Evolutionary conservation across 1,284 basidiomycete species (phyloP).

Genomic region (Cryptococcus deneoformans): DNA sequence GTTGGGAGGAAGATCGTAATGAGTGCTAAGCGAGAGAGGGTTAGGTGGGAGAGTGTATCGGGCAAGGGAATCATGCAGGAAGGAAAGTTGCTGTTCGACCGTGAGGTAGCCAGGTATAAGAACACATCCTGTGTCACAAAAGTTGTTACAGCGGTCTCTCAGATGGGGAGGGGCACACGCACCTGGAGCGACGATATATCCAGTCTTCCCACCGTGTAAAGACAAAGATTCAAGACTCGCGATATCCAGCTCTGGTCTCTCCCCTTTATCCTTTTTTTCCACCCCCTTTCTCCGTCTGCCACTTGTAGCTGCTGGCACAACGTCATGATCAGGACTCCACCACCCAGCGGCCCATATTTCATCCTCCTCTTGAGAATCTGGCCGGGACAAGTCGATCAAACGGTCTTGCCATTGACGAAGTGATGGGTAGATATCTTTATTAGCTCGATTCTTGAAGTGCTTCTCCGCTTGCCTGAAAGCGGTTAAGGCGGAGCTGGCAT

Average conservation of each 20-base stretch:
- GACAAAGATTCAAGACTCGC: conserved; percentile 13
- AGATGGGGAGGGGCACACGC: conserved; percentile 2
- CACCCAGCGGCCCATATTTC: conserved; percentile 44
- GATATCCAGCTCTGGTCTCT: conserved; percentile 20
- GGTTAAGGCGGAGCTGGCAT: conserved; percentile 15
- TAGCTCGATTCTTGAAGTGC: conserved; percentile 46
- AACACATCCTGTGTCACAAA: conserved; percentile 64
- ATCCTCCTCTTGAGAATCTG: conserved; percentile 29
- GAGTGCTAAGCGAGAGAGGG: conserved; percentile 79
- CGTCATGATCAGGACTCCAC: conserved; percentile 29
- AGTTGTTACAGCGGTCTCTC: neutral
- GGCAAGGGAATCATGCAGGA: conserved; percentile 66
- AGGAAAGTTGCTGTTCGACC: conserved; percentile 59
- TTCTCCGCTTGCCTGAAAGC: conserved; percentile 46
- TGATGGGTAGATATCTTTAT: conserved; percentile 24
- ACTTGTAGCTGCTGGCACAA: neutral
- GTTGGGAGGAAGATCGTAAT: conserved; percentile 66
- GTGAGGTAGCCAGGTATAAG: conserved; percentile 70
- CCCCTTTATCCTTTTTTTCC: conserved; percentile 31
- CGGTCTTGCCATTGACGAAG: conserved; percentile 20
- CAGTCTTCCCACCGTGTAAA: conserved; percentile 25
- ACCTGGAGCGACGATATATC: conserved; percentile 43
- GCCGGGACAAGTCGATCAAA: conserved; percentile 43
- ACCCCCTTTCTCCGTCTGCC: conserved; percentile 14
- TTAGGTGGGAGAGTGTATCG: conserved; percentile 75